Conservation (phyloP, 2,329 filamentous ascomycete genomes). For the Fusarium sp. region DNA sequence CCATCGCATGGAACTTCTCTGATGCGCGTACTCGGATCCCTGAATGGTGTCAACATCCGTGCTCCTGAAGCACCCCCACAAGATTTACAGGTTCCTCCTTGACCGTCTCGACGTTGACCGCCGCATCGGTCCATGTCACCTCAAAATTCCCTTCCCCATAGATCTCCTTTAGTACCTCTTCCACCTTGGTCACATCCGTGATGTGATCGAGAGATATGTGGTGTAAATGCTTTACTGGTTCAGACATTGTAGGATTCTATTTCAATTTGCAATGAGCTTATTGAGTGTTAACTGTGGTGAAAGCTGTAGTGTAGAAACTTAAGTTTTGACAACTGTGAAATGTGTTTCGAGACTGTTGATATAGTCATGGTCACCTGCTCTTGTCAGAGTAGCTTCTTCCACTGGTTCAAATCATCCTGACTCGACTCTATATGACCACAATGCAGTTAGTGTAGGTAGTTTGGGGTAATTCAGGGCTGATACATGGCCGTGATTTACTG, state of each 20-base stretch:
- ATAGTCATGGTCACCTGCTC: background rate
- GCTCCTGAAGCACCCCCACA: background rate
- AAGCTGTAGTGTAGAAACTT: background rate
- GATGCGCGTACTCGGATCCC: background rate
- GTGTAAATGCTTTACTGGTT: background rate
- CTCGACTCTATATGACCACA: background rate
- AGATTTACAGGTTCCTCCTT: conserved; percentile 2
- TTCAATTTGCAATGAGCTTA: background rate
- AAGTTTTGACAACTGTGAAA: background rate
- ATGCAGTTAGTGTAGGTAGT: background rate
- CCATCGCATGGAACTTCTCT: background rate
- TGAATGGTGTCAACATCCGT: background rate
- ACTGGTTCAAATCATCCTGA: background rate
- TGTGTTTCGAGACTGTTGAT: background rate
- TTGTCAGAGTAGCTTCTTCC: background rate
- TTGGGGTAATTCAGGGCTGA: too few species aligned
- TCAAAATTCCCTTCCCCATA: background rate
- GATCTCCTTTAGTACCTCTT: background rate
- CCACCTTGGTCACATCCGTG: background rate
- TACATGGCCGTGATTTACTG: background rate
- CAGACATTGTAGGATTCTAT: background rate
- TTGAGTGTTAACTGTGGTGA: background rate
- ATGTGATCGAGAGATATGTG: background rate
- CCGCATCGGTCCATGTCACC: background rate
- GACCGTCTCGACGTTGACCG: background rate